Base-by-base conservation (phyloP, 2,329 filamentous ascomycete species). In the Stenocarpella maydis region DNA sequence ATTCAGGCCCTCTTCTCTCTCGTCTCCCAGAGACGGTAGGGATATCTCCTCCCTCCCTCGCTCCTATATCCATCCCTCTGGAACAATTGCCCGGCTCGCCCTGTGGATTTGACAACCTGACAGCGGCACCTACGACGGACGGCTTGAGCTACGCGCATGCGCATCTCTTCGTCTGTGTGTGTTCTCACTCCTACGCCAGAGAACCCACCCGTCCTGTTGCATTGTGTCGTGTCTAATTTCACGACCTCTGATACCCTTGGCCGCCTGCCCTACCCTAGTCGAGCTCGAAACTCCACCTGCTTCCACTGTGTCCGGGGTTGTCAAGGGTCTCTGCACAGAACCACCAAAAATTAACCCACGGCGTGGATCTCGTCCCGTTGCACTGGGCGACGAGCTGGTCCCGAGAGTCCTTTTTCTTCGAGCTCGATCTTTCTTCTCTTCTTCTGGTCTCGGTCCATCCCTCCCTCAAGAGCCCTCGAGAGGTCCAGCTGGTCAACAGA, bases 281-380 rank as follows among this genome's bases (percentile, higher is more conserved):
- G 66, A 63, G 64, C 49, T 60, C 43, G 61, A 64, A 54, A 66
- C 67, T 66, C 61, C 50, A 69, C 63, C 55, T 49, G 41, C 65
- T 47, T 65, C 41, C 67, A 71, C 70, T 71, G 70, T 71, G 69
- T 71, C 70, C 67, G 67, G 67, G 70, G 67, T 63, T 26, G 47
- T 58, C 47, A 63, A 69, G 70, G 70, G 70, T 71, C 70, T 70
- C 60, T 54, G 55, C 65, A 65, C 50, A 71, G 69, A 70, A 70
- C 50, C 65, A 60, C 70, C 68, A 70, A 71, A 71, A 71, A 54
- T 54, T 47, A 47, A 64, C 60, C 55, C 34, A 63, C 54, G 52
- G 68, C 70, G 70, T 69, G 70, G 70, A 71, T 52, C 70, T 64
- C 49, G 39, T 58, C 26, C 65, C 68, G 68, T 71, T 71, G 70